A percentile compares a stretch with the other conserved stretches of the same genome.
Evolutionary conservation across 2,329 filamentous ascomycete genomes (phyloP).

Genomic region (Helicocarpus griseus): DNA sequence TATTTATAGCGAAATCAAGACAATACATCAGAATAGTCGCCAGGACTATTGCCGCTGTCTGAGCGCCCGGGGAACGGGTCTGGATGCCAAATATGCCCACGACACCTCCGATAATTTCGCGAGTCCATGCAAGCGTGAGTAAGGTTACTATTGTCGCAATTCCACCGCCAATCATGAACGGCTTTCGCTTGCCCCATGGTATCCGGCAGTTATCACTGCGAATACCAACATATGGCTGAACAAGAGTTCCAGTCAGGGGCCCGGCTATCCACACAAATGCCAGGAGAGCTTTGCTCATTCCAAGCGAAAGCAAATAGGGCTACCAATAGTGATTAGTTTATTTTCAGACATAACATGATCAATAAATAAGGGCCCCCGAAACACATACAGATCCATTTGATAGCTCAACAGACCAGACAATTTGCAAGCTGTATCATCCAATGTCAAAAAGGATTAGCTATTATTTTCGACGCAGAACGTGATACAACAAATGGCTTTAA

Average conservation of each 20-base stretch:
- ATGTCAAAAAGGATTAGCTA: background rate
- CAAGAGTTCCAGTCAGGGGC: conserved; percentile 65
- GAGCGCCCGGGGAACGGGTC: conserved; percentile 54
- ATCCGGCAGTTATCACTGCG: conserved; percentile 68
- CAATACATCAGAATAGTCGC: conserved; percentile 83
- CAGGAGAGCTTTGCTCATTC: conserved; percentile 72
- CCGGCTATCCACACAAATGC: conserved; percentile 79
- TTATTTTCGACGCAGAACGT: conserved; percentile 1
- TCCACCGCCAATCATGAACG: conserved; percentile 67
- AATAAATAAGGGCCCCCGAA: background rate
- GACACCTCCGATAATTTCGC: conserved; percentile 59
- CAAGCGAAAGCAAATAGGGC: conserved; percentile 69
- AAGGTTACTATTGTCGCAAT: conserved; percentile 58
- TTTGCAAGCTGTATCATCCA: conserved; percentile 55
- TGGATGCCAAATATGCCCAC: conserved; percentile 62
- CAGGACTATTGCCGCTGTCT: conserved; percentile 59
- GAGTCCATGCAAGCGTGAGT: conserved; percentile 63
- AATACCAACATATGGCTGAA: conserved; percentile 76
- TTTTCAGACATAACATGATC: background rate
- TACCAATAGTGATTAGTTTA: conserved; percentile 10
- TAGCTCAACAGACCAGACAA: conserved; percentile 91
- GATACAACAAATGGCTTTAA: conserved; percentile 2
- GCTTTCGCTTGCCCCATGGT: conserved; percentile 67
- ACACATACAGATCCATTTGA: conserved; percentile 69
- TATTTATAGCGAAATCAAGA: conserved; percentile 91